phyloP scores from a whole-genome alignment of 306 rosid species.

The Gastrolobium bilobum region DNA sequence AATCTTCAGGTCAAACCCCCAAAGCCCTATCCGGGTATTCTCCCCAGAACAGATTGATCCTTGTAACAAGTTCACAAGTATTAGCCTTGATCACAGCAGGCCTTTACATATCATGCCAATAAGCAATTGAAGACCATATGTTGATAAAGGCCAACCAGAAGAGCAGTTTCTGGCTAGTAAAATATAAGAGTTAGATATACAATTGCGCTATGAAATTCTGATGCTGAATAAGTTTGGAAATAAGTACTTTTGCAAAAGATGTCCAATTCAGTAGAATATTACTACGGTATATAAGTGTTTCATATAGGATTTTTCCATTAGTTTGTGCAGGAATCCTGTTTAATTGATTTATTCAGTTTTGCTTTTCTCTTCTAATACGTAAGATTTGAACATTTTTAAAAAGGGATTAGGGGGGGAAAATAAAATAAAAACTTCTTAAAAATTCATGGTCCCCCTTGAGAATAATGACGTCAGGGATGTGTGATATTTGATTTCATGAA shows the following conservation, averaged over 20 bases:
- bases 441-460: constrained; percentile 5
- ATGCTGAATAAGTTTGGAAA: not conserved
- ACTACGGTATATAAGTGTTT: not conserved
- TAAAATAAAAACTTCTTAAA: not conserved
- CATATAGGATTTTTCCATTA: not conserved
- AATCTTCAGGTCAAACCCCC: no score
- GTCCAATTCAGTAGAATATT: not conserved
- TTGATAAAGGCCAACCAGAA: constrained; percentile 31
- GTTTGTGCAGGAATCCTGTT: constrained; percentile 26
- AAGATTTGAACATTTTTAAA: not conserved
- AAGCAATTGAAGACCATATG: constrained; percentile 3
- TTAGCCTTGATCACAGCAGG: not conserved
- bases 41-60: not conserved
- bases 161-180: constrained; percentile 13
- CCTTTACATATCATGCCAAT: not conserved
- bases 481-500: not conserved
- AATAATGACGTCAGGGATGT: constrained; percentile 4
- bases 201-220: not conserved
- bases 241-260: constrained; percentile 34
- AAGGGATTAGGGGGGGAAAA: not conserved
- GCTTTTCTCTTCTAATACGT: constrained; percentile 16
- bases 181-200: not conserved
- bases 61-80: not conserved
- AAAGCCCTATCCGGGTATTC: no score
- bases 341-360: constrained; percentile 10